These are phyloP conservation scores for Cercospora canescens DNA, from an alignment of 2,329 filamentous ascomycete species.

Conservation along the genomic window DNA sequence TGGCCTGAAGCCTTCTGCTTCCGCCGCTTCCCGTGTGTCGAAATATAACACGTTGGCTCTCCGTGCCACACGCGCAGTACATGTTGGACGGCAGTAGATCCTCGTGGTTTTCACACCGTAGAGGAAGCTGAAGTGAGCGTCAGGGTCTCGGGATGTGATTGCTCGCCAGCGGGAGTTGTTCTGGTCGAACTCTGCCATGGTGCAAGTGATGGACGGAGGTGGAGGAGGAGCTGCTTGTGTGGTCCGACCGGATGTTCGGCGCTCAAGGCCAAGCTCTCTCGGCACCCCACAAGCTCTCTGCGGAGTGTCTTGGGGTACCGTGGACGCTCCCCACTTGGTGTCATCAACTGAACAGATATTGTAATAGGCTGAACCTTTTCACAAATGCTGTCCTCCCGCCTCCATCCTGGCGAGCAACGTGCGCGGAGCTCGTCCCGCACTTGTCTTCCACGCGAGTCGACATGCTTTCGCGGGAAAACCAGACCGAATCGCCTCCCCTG, in stretches of 20 bases:
- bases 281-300: background rate
- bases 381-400: background rate
- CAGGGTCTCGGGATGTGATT: conserved; percentile 15
- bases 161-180: conserved; percentile 17
- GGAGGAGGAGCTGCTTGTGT: background rate
- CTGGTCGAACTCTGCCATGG: background rate
- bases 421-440: background rate
- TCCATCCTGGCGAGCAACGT: background rate
- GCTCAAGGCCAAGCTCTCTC: background rate
- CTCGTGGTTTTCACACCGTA: conserved; percentile 58
- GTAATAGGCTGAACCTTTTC: background rate
- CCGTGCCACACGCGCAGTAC: conserved; percentile 59
- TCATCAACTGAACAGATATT: background rate
- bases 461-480: background rate
- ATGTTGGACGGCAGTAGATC: conserved; percentile 63
- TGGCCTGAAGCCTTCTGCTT: conserved; percentile 52
- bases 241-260: background rate
- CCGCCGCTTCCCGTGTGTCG: conserved; percentile 48
- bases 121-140: conserved; percentile 44
- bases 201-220: background rate
- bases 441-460: background rate
- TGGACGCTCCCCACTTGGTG: background rate
- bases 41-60: conserved; percentile 61
- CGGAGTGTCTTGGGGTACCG: background rate
- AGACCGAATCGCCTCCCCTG: background rate